Evolutionary conservation across 2,329 filamentous ascomycete species (phyloP).

Genomic region (Didymella glomerata): DNA sequence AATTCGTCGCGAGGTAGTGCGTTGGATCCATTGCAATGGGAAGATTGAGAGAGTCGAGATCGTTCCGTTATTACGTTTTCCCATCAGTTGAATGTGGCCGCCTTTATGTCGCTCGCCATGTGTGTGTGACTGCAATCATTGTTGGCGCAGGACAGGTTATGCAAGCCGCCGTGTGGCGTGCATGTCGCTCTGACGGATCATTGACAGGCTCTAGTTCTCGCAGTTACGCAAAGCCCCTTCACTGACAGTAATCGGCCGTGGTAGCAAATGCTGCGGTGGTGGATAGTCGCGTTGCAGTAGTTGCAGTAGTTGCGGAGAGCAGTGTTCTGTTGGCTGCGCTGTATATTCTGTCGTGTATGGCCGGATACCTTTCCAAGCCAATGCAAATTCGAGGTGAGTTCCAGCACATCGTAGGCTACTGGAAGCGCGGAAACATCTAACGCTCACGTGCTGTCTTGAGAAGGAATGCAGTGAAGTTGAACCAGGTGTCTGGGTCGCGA

Average conservation of each 20-base stretch:
- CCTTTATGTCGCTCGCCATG: slow-evolving; percentile 2
- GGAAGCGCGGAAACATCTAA: background rate
- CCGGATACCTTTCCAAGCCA: background rate
- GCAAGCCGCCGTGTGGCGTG: slow-evolving; percentile 7
- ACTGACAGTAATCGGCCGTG: background rate
- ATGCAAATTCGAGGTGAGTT: background rate
- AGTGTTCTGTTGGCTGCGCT: background rate
- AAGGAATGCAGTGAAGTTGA: slow-evolving; percentile 3
- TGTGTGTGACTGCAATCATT: slow-evolving; percentile 1
- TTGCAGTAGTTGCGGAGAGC: background rate
- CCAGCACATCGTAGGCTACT: background rate
- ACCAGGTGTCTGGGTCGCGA: slow-evolving; percentile 14
- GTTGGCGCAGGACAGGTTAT: slow-evolving; percentile 4
- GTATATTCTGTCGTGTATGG: background rate
- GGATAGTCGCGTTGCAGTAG: background rate
- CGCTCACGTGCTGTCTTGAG: slow-evolving; percentile 8
- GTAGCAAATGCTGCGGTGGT: background rate
- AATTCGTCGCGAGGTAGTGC: background rate
- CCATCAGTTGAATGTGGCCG: background rate
- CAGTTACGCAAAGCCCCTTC: background rate
- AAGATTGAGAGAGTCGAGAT: background rate
- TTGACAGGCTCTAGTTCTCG: background rate
- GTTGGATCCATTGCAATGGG: background rate
- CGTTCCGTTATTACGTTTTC: slow-evolving; percentile 4
- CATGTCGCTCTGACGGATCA: background rate